Evolutionary conservation across 768 basidiomycete genomes (phyloP), one percentile per base, ranked within the genome.

Genomic region (Suillus ampliporus): DNA sequence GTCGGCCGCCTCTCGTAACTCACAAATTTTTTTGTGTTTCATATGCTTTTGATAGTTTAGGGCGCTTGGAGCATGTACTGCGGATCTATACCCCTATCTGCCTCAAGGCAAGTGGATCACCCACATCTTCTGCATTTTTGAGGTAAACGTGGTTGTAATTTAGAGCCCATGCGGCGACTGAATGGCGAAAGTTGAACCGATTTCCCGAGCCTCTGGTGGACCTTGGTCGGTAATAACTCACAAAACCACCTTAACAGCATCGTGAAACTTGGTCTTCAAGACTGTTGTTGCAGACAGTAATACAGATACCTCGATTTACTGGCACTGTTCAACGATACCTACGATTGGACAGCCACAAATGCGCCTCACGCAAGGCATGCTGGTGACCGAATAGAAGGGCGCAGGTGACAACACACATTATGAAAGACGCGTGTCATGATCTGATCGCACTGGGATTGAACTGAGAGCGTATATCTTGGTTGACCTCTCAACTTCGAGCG

Each of bases 391-490:
- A 8, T 19, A 3, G 23, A 26, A 56, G 38, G 54, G 54, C 17
- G 54, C 11, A 40, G 11, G 38, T 26, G 54, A 56, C 23, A 40
- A 26, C 23, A 9, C 38, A 26, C 38, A 40, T 56, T 38, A 56
- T 56, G 23, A 56, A 56, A 56, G 23, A 40, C 38, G 37, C 54
- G 23, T 40, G 54, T 56, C 37, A 26, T 56, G 54, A 56, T 56
- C 34, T 56, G 19, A 21, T 44, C n/a, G 43, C 43, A n/a, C n/a
- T 21, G 38, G 54, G 19, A 56, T 56, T 40, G 17, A 19, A 56
- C 26, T 26, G 23, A 56, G 17, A 8, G 54, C 26, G 37, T 56
- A 56, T 56, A 56, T 40, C 38, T 38, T 19, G 23, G 38, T n/a
- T 26, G 1, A 26, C 26, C 23, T 19, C 35, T 53, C 21, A 23